These are phyloP conservation scores for Tagetes patula DNA, from an alignment of 129 eudicot species.

Conservation along the genomic window DNA sequence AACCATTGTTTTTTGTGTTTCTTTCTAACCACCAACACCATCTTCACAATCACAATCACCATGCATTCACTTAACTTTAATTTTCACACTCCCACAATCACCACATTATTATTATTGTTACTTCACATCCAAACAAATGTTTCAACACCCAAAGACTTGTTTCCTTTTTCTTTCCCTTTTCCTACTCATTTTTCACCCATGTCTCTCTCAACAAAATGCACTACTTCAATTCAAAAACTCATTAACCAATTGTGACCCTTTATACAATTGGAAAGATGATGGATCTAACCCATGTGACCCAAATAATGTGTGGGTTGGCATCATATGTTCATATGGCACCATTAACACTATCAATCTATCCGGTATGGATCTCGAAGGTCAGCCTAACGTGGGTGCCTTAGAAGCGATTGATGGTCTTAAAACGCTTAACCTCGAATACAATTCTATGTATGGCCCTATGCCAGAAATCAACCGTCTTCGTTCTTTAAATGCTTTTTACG, in stretches of 20 bases:
- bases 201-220: slow-evolving; percentile 12
- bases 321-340: slow-evolving; percentile 38
- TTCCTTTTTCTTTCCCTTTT: neutral
- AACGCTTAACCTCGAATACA: slow-evolving; percentile 50
- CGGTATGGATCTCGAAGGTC: slow-evolving; percentile 51
- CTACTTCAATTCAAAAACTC: slow-evolving; percentile 57
- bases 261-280: slow-evolving; percentile 46
- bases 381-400: slow-evolving; percentile 37
- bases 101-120: no score
- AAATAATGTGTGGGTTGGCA: slow-evolving; percentile 51
- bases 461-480: slow-evolving; percentile 60
- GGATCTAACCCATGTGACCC: slow-evolving; percentile 52
- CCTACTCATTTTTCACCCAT: neutral
- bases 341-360: slow-evolving; percentile 43
- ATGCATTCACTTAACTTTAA: no score
- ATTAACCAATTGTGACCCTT: slow-evolving; percentile 31
- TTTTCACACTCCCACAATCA: no score
- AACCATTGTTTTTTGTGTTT: no score
- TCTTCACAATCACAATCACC: no score
- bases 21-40: no score
- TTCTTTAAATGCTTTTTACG: slow-evolving; percentile 47
- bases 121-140: no score
- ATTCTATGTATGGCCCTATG: slow-evolving; percentile 58
- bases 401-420: slow-evolving; percentile 32
- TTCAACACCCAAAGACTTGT: no score